Evolutionary conservation across 1,284 basidiomycete species (phyloP), one percentile per base, ranked within the genome.

Genomic region (Fistulinella cinereoalba): DNA sequence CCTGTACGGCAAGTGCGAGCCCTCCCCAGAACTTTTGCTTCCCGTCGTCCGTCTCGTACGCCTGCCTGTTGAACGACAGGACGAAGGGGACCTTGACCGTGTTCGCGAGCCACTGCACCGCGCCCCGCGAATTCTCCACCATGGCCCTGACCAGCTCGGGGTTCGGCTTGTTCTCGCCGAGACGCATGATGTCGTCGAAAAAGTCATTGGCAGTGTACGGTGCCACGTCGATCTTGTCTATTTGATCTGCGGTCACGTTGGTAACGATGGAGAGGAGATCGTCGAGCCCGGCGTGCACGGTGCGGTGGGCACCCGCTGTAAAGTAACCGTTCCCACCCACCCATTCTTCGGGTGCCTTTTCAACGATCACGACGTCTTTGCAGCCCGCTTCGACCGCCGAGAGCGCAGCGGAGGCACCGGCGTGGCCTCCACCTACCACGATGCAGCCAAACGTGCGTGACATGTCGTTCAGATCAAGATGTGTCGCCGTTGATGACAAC

Each of bases 1-100:
- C 75, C 39, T 76, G 68, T 12, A 80, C 77, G 51, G 74, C 73
- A 18, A 85, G 69, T 15, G 74, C 80, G 60, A 85, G 63, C 3
- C 83, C 84, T 18, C 83, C 83, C 83, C 82, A 85, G 56, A 85
- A 85, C 51, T 74, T 80, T 55, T 80, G 75, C 46, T 76, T 70
- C 23, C 81, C 81, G 23, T 74, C 64, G 23, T 84, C 32, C 4
- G 32, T 74, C 45, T 80, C 71, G 59, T 85, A 85, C 13, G 83
- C 84, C 56, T 86, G 83, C 4, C 81, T 68, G 56, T 84, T 72
- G 61, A 83, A 83, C 1, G 81, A 72, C 25, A 85, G 65, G n/a
- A 66, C 65, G 60, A 83, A 85, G 2, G 77, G 77, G 2, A 85
- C 61, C 6, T 70, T 65, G 31, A 79, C 73, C 16, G 62, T 62